Conservation (phyloP, 257 asterid genomes). For the Gentiana dahurica region DNA sequence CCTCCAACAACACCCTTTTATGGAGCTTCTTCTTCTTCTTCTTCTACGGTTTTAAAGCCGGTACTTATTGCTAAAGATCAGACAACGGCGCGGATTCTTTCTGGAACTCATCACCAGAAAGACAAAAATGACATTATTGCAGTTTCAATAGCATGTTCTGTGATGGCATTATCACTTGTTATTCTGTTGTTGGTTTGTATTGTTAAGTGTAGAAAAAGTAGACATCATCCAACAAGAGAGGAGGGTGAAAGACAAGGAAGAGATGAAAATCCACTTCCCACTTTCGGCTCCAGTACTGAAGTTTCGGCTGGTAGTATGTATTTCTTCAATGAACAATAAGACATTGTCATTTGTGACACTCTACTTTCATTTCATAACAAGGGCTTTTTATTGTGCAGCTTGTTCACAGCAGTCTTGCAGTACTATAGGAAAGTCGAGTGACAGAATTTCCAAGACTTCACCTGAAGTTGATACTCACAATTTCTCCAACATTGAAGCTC, state of each 20-base stretch:
- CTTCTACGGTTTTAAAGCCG: slow-evolving; percentile 1
- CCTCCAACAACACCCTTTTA: slow-evolving; percentile 3
- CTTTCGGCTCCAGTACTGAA: slow-evolving; percentile 31
- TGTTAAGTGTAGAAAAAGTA: slow-evolving; percentile 16
- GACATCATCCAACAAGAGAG: slow-evolving; percentile 33
- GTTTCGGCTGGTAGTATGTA: slow-evolving; percentile 38
- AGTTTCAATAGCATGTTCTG: slow-evolving; percentile 26
- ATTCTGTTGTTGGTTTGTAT: slow-evolving; percentile 34
- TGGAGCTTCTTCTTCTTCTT: slow-evolving; percentile 4
- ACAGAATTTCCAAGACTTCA: slow-evolving; percentile 21
- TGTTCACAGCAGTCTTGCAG: slow-evolving; percentile 26
- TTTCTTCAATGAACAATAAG: slow-evolving; percentile 1
- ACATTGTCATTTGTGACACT: slow-evolving; percentile 1
- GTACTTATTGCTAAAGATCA: slow-evolving; percentile 4
- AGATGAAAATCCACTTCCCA: slow-evolving; percentile 68
- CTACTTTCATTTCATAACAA: slow-evolving; percentile 12
- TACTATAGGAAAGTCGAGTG: slow-evolving; percentile 16
- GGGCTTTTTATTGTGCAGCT: slow-evolving; percentile 24
- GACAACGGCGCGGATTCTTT: slow-evolving; percentile 10
- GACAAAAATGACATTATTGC: slow-evolving; percentile 20
- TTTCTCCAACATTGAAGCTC: slow-evolving; percentile 21
- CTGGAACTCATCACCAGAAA: slow-evolving; percentile 4
- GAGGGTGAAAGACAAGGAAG: slow-evolving; percentile 49
- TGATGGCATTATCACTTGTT: slow-evolving; percentile 38
- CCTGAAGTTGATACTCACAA: slow-evolving; percentile 15